These are phyloP conservation scores for Camelina sativa DNA, from an alignment of 345 rosid genomes.

Conservation along the genomic window DNA sequence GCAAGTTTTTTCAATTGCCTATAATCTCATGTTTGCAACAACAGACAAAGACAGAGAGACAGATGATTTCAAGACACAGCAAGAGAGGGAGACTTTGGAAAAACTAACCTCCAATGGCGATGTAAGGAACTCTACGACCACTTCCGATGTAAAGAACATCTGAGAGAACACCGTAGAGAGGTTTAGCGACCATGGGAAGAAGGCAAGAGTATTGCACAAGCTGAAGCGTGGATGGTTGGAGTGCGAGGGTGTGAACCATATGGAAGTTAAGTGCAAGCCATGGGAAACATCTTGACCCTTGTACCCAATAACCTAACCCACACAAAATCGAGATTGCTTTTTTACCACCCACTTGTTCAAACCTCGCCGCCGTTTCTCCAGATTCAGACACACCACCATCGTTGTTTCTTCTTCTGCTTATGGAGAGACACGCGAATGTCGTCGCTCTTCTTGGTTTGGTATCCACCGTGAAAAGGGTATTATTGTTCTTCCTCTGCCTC, in stretches of 20 bases:
- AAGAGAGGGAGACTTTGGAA: neutral
- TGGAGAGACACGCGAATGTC: constrained; percentile 48
- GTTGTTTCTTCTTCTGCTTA: constrained; percentile 33
- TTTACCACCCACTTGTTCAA: constrained; percentile 50
- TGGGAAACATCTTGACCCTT: constrained; percentile 92
- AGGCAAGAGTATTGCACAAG: constrained; percentile 78
- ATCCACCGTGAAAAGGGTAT: constrained; percentile 33
- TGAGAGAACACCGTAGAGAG: constrained; percentile 79
- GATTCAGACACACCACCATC: constrained; percentile 45
- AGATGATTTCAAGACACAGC: neutral
- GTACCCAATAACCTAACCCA: constrained; percentile 90
- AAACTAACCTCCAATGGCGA: constrained; percentile 81
- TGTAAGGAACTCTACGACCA: constrained; percentile 84
- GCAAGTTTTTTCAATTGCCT: neutral
- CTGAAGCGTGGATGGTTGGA: constrained; percentile 81
- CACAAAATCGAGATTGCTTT: constrained; percentile 63
- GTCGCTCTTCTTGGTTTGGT: constrained; percentile 36
- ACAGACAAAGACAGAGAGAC: neutral
- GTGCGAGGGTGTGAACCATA: constrained; percentile 70
- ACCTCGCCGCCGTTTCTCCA: constrained; percentile 28
- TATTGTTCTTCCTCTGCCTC: constrained; percentile 24
- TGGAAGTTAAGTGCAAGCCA: constrained; percentile 92
- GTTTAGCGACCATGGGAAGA: constrained; percentile 93
- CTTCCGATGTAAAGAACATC: constrained; percentile 73
- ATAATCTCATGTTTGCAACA: neutral